These are phyloP conservation scores for Aureobasidium sp. DNA, from an alignment of 2,329 filamentous ascomycete genomes.

Conservation along the genomic window DNA sequence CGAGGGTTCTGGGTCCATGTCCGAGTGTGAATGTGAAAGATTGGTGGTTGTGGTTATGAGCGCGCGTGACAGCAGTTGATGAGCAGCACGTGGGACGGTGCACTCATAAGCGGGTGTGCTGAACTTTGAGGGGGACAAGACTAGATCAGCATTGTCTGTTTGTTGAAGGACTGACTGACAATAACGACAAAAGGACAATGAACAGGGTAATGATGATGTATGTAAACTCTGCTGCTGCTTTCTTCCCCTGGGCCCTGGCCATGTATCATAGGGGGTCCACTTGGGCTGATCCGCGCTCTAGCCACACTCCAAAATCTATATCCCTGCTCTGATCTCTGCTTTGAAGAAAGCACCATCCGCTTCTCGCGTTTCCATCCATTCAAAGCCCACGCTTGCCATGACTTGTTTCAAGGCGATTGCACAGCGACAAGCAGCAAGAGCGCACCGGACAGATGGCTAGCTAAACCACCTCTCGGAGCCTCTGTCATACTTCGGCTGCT, in stretches of 20 bases:
- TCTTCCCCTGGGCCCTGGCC: slow-evolving; percentile 9
- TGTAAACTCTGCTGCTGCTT: background rate
- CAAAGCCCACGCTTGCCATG: background rate
- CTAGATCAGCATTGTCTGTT: slow-evolving; percentile 1
- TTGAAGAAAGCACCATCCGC: background rate
- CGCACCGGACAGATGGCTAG: too few relatives aligned
- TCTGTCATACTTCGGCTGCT: background rate
- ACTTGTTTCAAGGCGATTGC: too few relatives aligned
- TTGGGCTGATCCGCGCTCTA: background rate
- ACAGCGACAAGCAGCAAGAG: too few relatives aligned
- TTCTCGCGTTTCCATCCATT: background rate
- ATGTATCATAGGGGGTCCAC: background rate
- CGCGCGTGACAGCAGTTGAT: background rate
- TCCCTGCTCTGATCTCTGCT: background rate
- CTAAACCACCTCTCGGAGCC: background rate
- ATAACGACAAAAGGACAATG: background rate
- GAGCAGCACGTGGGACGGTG: slow-evolving; percentile 11
- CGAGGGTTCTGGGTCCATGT: slow-evolving; percentile 10
- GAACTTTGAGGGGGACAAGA: background rate
- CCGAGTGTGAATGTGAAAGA: background rate
- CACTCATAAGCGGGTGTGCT: background rate
- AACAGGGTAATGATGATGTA: slow-evolving; percentile 7
- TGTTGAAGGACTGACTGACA: background rate
- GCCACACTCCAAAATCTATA: background rate
- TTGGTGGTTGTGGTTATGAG: background rate